Evolutionary conservation across 306 rosid genomes (phyloP).

Genomic region (Rosa chinensis): DNA sequence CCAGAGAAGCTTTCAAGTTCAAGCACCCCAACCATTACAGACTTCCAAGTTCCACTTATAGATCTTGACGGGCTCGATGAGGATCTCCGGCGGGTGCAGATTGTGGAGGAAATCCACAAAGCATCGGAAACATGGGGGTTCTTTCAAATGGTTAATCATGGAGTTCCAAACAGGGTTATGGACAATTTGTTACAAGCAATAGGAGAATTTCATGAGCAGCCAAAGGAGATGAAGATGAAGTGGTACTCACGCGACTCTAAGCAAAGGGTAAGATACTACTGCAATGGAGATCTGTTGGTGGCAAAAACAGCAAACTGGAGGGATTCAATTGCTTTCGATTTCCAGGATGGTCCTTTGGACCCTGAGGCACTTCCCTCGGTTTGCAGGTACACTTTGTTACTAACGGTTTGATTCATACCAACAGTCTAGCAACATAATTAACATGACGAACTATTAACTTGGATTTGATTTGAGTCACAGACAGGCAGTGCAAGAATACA

Average conservation of each 20-base stretch:
- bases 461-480: conserved; percentile 29
- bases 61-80: conserved; percentile 46
- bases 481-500: conserved; percentile 53
- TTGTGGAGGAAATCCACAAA: conserved; percentile 41
- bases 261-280: conserved; percentile 48
- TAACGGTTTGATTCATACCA: neutral
- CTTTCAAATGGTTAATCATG: conserved; percentile 77
- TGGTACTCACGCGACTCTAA: conserved; percentile 71
- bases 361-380: conserved; percentile 47
- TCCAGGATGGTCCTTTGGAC: conserved; percentile 55
- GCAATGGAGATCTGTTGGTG: conserved; percentile 65
- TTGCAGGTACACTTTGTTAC: conserved; percentile 54
- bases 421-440: conserved; percentile 1
- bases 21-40: neutral
- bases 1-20: conserved; percentile 22
- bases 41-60: conserved; percentile 54
- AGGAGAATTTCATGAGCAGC: conserved; percentile 61
- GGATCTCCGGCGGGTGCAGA: conserved; percentile 25
- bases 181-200: conserved; percentile 46
- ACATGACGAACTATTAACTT: neutral
- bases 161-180: conserved; percentile 50
- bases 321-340: conserved; percentile 66
- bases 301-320: conserved; percentile 82
- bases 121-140: conserved; percentile 75
- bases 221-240: conserved; percentile 54